These are phyloP conservation scores for Irpex sp. DNA, from an alignment of 1,284 basidiomycete species.

Conservation along the genomic window DNA sequence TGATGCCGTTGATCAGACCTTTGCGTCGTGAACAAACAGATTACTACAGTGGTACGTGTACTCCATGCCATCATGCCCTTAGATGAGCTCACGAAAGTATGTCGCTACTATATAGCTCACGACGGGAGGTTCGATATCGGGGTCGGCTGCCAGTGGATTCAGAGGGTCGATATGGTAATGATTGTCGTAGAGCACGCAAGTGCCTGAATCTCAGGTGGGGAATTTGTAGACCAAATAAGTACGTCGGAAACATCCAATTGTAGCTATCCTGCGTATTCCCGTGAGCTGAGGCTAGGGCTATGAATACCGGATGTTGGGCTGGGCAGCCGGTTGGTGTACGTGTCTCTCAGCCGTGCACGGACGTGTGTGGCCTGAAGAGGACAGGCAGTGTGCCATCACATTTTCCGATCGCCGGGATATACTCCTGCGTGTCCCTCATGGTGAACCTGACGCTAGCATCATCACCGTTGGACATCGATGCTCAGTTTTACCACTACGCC, in stretches of 20 bases:
- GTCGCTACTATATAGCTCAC: constrained; percentile 16
- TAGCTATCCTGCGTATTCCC: neutral
- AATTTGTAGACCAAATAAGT: neutral
- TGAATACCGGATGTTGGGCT: neutral
- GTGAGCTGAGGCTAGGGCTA: too few species aligned
- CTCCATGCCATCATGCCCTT: neutral
- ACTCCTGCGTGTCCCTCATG: neutral
- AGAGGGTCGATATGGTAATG: constrained; percentile 17
- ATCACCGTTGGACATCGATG: too few species aligned
- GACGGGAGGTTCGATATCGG: constrained; percentile 21
- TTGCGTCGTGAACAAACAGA: constrained; percentile 58
- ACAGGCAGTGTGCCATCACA: neutral
- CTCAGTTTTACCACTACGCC: too few species aligned
- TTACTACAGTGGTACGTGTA: constrained; percentile 53
- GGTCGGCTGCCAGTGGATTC: constrained; percentile 7
- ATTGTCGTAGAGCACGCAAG: too few species aligned
- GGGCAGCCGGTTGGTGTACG: neutral
- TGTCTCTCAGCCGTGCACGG: neutral
- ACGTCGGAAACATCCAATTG: neutral
- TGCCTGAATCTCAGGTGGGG: neutral
- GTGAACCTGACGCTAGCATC: too few species aligned
- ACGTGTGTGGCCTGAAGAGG: neutral
- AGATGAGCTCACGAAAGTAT: neutral
- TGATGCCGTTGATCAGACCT: constrained; percentile 33
- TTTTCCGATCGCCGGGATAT: neutral